Evolutionary conservation across 2,329 filamentous ascomycete species (phyloP).

Genomic region (Ceratocystis colombiana): DNA sequence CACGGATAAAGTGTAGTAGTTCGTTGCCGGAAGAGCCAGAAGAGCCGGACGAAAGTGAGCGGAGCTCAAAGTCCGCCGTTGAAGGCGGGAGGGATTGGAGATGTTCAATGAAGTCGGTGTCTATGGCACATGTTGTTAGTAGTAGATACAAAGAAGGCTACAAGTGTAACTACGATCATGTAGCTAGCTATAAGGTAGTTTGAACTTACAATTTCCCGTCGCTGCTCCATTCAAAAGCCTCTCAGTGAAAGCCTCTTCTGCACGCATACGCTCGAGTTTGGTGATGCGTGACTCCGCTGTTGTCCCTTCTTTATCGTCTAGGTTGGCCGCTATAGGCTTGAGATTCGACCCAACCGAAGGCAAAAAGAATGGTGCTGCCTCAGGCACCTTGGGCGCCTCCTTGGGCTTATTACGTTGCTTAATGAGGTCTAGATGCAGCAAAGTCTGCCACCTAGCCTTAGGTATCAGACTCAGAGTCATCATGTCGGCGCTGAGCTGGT

Average conservation of each 20-base stretch:
- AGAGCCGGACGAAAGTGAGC: constrained; percentile 53
- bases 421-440: constrained; percentile 85
- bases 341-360: constrained; percentile 45
- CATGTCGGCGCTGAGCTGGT: constrained; percentile 73
- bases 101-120: constrained; percentile 60
- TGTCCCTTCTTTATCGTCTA: constrained; percentile 34
- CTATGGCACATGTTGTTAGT: constrained; percentile 34
- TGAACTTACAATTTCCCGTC: constrained; percentile 50
- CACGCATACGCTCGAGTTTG: constrained; percentile 49
- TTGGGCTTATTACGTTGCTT: constrained; percentile 89
- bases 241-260: constrained; percentile 49
- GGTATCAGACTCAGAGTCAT: constrained; percentile 84
- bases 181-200: neutral
- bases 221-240: constrained; percentile 46
- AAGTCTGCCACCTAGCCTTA: constrained; percentile 84
- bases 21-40: constrained; percentile 50
- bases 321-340: constrained; percentile 30
- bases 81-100: constrained; percentile 74
- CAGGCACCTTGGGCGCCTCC: constrained; percentile 79
- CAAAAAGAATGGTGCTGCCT: constrained; percentile 93
- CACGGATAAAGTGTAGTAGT: constrained; percentile 67
- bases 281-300: constrained; percentile 53
- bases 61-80: constrained; percentile 80
- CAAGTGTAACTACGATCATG: too few relatives aligned
- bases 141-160: constrained; percentile 15